phyloP scores from a whole-genome alignment of 2,329 filamentous ascomycete species.

The Aspergillus clavatus region DNA sequence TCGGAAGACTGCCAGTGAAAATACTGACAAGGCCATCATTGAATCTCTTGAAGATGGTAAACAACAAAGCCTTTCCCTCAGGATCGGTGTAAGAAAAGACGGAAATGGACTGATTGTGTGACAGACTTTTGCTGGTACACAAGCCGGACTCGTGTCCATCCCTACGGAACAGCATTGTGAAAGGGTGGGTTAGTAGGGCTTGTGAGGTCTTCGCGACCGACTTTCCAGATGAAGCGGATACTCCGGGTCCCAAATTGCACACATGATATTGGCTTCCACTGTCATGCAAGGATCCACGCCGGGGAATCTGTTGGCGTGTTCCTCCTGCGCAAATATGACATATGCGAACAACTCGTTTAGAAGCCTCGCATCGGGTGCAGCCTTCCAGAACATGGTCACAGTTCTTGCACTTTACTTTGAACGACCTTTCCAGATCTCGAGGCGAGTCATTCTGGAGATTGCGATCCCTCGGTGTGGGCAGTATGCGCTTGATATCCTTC shows the following conservation, averaged over 20 bases:
- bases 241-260: neutral
- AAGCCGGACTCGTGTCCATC: neutral
- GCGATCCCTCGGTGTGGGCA: neutral
- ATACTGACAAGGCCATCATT: too few relatives aligned
- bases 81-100: neutral
- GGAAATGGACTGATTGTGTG: neutral
- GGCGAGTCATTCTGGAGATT: neutral
- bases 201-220: neutral
- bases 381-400: conserved; percentile 3
- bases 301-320: neutral
- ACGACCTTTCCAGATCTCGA: neutral
- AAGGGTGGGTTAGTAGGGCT: neutral
- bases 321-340: conserved; percentile 5
- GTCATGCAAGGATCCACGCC: neutral
- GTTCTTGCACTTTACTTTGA: neutral
- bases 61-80: neutral
- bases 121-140: too few relatives aligned
- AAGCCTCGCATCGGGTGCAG: conserved; percentile 2
- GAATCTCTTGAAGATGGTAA: neutral
- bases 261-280: conserved; percentile 1
- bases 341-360: neutral
- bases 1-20: neutral
- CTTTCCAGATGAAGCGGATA: neutral
- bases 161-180: neutral
- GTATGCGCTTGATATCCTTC: neutral